Evolutionary conservation across 257 asterid species (phyloP).

Genomic region (Solanum boliviense): DNA sequence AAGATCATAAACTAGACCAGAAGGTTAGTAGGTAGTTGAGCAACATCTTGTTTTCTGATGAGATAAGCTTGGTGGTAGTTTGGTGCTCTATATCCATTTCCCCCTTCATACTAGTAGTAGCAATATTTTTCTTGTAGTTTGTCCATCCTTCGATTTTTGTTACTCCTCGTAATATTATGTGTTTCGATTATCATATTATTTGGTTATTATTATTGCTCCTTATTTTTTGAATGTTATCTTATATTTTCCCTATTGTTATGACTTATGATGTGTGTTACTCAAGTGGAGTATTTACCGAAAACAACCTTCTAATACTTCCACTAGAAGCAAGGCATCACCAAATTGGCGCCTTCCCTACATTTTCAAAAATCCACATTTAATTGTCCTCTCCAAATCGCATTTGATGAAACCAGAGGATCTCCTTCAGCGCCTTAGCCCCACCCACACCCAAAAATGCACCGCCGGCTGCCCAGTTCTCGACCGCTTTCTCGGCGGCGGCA

Average conservation of each 20-base stretch:
- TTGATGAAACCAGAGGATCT: slow-evolving; percentile 50
- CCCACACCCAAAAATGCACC: slow-evolving; percentile 36
- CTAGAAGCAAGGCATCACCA: background rate
- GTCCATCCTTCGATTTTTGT: no score
- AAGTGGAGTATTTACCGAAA: no score
- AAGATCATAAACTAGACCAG: accelerated
- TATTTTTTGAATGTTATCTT: no score
- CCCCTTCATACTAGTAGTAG: background rate
- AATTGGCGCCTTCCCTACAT: background rate
- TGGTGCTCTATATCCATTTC: background rate
- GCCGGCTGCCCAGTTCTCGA: slow-evolving; percentile 66
- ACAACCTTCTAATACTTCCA: background rate
- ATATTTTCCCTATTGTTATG: background rate
- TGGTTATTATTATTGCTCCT: background rate
- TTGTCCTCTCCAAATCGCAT: background rate
- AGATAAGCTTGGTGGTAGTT: no score
- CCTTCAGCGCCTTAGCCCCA: slow-evolving; percentile 39
- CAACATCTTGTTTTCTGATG: no score
- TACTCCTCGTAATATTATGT: no score
- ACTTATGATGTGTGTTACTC: background rate
- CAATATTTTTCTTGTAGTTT: background rate
- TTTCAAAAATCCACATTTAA: background rate
- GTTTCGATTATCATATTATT: no score
- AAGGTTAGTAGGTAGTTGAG: no score
- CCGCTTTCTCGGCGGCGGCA: slow-evolving; percentile 66